Conservation (phyloP, 495 filamentous ascomycete genomes). For the Bryoglossum gracile region DNA sequence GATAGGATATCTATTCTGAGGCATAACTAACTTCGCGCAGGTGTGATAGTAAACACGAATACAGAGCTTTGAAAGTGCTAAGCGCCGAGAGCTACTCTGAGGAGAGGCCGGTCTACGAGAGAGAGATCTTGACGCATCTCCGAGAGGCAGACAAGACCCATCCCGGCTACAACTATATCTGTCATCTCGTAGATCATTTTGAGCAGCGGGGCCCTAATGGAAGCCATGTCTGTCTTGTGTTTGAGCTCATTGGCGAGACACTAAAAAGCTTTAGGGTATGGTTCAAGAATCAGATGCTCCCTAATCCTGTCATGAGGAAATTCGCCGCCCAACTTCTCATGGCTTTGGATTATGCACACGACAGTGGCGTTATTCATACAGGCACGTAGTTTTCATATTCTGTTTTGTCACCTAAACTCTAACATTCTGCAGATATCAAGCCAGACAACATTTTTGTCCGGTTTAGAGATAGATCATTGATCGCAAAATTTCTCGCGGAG, state of each 20-base stretch:
- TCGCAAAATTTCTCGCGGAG: conserved; percentile 8
- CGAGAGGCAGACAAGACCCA: not conserved
- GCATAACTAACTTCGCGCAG: no score
- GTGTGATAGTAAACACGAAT: no score
- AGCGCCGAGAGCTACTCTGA: not conserved
- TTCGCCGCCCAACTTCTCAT: conserved; percentile 17
- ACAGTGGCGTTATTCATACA: conserved; percentile 18
- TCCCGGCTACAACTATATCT: conserved; percentile 25
- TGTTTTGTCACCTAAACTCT: not conserved
- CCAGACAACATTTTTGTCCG: conserved; percentile 9
- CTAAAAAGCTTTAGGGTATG: conserved; percentile 8
- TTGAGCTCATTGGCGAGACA: conserved; percentile 29
- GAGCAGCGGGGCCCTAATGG: conserved; percentile 20
- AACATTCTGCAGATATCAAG: conserved; percentile 4
- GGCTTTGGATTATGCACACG: conserved; percentile 24
- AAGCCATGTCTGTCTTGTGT: conserved; percentile 30
- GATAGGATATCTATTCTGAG: no score
- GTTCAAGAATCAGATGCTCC: not conserved
- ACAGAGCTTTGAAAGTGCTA: no score
- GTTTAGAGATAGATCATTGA: conserved; percentile 7
- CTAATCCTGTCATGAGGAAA: conserved; percentile 1
- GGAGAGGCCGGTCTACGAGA: not conserved
- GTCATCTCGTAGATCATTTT: conserved; percentile 30
- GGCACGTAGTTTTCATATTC: not conserved
- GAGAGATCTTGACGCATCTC: not conserved